These are phyloP conservation scores for Arthromyces matolae DNA, from an alignment of 768 basidiomycete species.

Conservation along the genomic window DNA sequence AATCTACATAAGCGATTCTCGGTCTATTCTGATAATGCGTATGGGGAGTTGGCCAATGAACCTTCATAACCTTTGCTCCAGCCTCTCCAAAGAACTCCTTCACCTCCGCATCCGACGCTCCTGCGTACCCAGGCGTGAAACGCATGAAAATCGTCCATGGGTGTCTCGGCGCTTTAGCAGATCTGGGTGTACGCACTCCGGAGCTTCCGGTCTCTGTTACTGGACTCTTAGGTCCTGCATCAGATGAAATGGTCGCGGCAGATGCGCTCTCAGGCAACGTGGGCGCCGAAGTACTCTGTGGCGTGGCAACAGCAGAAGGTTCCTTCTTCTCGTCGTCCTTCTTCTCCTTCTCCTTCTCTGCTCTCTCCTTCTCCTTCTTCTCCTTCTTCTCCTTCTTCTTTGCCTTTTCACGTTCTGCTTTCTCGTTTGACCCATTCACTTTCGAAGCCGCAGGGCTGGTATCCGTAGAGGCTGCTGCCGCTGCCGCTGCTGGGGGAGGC, in stretches of 20 bases:
- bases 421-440: constrained; percentile 45
- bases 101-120: constrained; percentile 60
- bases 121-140: constrained; percentile 37
- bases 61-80: constrained; percentile 63
- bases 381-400: constrained; percentile 66
- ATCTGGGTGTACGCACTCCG: constrained; percentile 71
- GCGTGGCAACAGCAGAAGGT: too few relatives aligned
- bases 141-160: constrained; percentile 88
- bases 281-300: constrained; percentile 26
- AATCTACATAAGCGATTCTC: constrained; percentile 83
- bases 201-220: constrained; percentile 49
- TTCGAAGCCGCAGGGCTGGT: constrained; percentile 37
- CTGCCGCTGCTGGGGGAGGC: constrained; percentile 33
- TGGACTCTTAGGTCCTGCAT: constrained; percentile 50
- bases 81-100: constrained; percentile 76
- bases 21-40: constrained; percentile 36
- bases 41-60: constrained; percentile 52
- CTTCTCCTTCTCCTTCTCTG: constrained; percentile 34
- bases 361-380: constrained; percentile 47
- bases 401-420: constrained; percentile 51
- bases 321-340: constrained; percentile 29
- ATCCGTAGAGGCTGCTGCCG: constrained; percentile 27
- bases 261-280: constrained; percentile 25
- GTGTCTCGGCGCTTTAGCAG: constrained; percentile 57
- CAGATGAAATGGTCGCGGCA: constrained; percentile 22